Evolutionary conservation across 352 stramenopile species (phyloP).

Genomic region (Bremia lactucae): DNA sequence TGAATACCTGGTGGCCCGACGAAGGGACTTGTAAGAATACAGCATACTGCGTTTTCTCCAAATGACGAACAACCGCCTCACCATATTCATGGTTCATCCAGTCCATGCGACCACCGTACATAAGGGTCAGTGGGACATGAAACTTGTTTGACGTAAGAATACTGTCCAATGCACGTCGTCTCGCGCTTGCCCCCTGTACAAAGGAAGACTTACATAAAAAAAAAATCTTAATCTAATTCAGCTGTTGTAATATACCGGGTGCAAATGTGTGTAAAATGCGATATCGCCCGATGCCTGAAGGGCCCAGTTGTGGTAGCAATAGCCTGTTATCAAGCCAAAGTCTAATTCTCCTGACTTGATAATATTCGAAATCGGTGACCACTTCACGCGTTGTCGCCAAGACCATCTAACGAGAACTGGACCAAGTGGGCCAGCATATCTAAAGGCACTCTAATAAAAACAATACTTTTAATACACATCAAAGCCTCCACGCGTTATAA

Average conservation of each 20-base stretch:
- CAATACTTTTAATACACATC: neutral
- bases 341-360: slow-evolving; percentile 61
- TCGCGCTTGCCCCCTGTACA: slow-evolving; percentile 38
- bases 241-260: slow-evolving; percentile 42
- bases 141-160: slow-evolving; percentile 43
- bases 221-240: neutral
- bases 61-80: slow-evolving; percentile 37
- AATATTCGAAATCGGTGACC: slow-evolving; percentile 58
- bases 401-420: slow-evolving; percentile 39
- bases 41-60: slow-evolving; percentile 57
- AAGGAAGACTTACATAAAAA: slow-evolving; percentile 2
- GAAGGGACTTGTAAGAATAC: slow-evolving; percentile 54
- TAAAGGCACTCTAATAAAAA: slow-evolving; percentile 36
- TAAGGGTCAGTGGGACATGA: slow-evolving; percentile 63
- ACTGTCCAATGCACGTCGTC: slow-evolving; percentile 33
- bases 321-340: slow-evolving; percentile 54
- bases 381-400: slow-evolving; percentile 47
- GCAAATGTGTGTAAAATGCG: slow-evolving; percentile 66
- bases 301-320: slow-evolving; percentile 80
- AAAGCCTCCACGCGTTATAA: too few species aligned
- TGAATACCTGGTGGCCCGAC: slow-evolving; percentile 75
- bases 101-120: slow-evolving; percentile 66
- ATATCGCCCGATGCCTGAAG: slow-evolving; percentile 59
- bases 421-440: slow-evolving; percentile 54
- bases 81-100: slow-evolving; percentile 72